These are phyloP conservation scores for Yamadazyma dushanensis DNA, from an alignment of 1,139 yeast genomes.

Conservation along the genomic window DNA sequence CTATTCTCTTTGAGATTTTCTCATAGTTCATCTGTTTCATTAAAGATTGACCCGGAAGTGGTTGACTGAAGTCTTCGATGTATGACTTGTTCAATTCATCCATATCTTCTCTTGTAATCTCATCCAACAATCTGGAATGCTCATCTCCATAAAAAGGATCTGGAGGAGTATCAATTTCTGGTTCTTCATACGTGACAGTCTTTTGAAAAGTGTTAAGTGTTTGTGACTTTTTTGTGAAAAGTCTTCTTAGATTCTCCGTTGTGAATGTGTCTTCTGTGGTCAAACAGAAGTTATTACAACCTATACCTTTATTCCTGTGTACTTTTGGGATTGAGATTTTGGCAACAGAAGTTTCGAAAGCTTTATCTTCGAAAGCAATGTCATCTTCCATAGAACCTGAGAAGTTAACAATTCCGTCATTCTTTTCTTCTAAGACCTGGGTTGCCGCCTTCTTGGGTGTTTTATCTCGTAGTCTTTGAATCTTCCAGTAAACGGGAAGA, in stretches of 20 bases:
- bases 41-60: constrained; percentile 16
- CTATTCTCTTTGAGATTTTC: constrained; percentile 77
- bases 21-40: constrained; percentile 49
- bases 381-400: constrained; percentile 47
- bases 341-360: constrained; percentile 51
- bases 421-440: no score
- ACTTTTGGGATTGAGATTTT: constrained; percentile 31
- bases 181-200: background rate
- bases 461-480: constrained; percentile 22
- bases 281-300: constrained; percentile 37
- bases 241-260: background rate
- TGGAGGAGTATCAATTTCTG: no score
- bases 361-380: constrained; percentile 32
- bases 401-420: constrained; percentile 27
- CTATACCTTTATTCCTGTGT: constrained; percentile 33
- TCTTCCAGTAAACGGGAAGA: constrained; percentile 85
- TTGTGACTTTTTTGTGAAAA: background rate
- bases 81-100: constrained; percentile 23
- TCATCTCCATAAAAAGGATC: constrained; percentile 8
- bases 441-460: background rate
- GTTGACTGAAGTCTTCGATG: constrained; percentile 41
- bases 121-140: constrained; percentile 16
- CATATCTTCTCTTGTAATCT: constrained; percentile 18
- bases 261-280: constrained; percentile 19
- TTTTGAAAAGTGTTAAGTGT: background rate